Conservation (phyloP, 805 yeast species). For the Yarrowia osloensis region DNA sequence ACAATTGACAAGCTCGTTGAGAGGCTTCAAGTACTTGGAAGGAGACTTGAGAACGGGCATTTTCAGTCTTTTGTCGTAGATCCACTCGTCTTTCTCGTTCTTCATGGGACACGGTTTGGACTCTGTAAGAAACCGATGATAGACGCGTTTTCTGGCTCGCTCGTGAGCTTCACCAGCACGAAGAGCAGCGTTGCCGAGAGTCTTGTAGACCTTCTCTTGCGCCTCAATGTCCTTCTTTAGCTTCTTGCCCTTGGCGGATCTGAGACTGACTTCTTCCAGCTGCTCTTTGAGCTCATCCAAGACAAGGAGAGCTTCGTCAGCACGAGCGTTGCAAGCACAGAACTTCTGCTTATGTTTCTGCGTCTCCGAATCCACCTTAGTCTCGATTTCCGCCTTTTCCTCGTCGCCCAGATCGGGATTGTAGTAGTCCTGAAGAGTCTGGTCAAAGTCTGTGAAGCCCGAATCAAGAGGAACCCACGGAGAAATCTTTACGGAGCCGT, state of each 20-base stretch:
- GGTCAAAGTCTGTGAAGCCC: not conserved
- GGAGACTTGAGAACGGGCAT: not conserved
- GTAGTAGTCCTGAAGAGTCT: not conserved
- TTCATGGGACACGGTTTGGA: not conserved
- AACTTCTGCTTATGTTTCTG: not conserved
- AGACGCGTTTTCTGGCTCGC: not conserved
- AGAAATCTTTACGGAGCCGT: not conserved
- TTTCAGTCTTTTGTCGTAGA: not conserved
- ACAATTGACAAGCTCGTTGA: too few relatives aligned
- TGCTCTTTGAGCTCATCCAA: not conserved
- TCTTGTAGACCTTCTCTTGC: not conserved
- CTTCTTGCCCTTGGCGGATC: too few relatives aligned
- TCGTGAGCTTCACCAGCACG: too few relatives aligned
- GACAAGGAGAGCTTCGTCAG: too few relatives aligned
- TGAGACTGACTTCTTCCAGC: not conserved
- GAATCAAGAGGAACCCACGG: not conserved
- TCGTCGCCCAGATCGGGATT: not conserved
- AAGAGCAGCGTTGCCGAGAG: too few relatives aligned
- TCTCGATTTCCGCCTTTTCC: not conserved
- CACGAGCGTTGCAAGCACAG: too few relatives aligned
- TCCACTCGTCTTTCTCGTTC: not conserved
- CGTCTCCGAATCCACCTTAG: not conserved
- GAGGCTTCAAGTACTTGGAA: too few relatives aligned
- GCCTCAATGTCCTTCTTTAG: not conserved
- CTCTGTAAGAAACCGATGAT: not conserved